Evolutionary conservation across 2,329 filamentous ascomycete genomes (phyloP).

Genomic region (Cryoendolithus antarcticus): DNA sequence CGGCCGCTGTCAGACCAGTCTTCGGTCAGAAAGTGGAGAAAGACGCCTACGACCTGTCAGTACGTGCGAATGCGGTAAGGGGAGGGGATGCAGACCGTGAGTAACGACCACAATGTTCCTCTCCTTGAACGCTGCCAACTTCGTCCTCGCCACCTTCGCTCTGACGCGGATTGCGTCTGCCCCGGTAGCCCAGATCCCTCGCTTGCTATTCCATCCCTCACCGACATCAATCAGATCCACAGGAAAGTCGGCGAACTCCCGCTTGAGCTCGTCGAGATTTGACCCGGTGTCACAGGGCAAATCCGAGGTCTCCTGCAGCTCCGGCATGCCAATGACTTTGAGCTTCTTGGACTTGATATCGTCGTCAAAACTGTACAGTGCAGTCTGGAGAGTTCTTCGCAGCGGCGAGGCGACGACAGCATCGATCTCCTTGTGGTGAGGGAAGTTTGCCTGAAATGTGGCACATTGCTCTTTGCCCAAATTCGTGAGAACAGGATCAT

Average conservation of each 20-base stretch:
- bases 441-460: slow-evolving; percentile 49
- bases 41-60: slow-evolving; percentile 33
- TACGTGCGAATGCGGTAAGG: background rate
- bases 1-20: slow-evolving; percentile 55
- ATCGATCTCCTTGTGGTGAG: slow-evolving; percentile 51
- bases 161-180: slow-evolving; percentile 45
- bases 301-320: slow-evolving; percentile 66
- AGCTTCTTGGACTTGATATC: slow-evolving; percentile 33
- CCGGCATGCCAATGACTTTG: slow-evolving; percentile 54
- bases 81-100: slow-evolving; percentile 43
- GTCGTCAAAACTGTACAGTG: slow-evolving; percentile 54
- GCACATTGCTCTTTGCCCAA: slow-evolving; percentile 66
- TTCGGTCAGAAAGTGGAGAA: slow-evolving; percentile 73
- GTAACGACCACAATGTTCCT: slow-evolving; percentile 67
- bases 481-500: slow-evolving; percentile 66
- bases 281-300: slow-evolving; percentile 67
- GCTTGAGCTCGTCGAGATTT: slow-evolving; percentile 39
- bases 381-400: slow-evolving; percentile 69
- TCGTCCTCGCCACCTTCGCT: slow-evolving; percentile 48
- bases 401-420: slow-evolving; percentile 68
- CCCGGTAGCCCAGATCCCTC: slow-evolving; percentile 33
- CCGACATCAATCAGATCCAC: slow-evolving; percentile 53
- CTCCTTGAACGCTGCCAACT: slow-evolving; percentile 40
- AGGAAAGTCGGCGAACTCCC: slow-evolving; percentile 45
- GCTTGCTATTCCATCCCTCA: slow-evolving; percentile 59